Conservation (phyloP, 2,329 filamentous ascomycete species). For the Aspergillus ibericus region DNA sequence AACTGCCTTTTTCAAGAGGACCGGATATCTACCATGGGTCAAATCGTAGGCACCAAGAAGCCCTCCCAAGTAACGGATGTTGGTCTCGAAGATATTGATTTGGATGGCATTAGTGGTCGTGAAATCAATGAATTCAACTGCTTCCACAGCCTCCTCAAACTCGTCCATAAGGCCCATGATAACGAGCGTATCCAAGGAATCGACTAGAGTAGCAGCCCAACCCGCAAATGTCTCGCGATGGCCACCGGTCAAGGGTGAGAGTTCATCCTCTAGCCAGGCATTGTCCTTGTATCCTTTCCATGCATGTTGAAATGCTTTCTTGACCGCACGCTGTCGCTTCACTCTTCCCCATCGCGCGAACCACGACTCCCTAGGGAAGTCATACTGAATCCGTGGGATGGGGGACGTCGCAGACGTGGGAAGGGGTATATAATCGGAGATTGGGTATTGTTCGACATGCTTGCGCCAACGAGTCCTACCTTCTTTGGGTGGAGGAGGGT, state of each 20-base stretch:
- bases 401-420: slow-evolving; percentile 68
- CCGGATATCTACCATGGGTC: slow-evolving; percentile 67
- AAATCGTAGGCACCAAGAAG: slow-evolving; percentile 84
- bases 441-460: slow-evolving; percentile 72
- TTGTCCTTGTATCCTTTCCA: slow-evolving; percentile 81
- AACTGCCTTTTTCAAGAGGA: slow-evolving; percentile 75
- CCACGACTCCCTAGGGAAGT: slow-evolving; percentile 65
- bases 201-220: slow-evolving; percentile 85
- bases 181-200: slow-evolving; percentile 78
- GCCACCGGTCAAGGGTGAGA: slow-evolving; percentile 68
- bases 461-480: slow-evolving; percentile 65
- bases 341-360: slow-evolving; percentile 61
- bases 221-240: slow-evolving; percentile 83
- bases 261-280: slow-evolving; percentile 85
- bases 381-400: slow-evolving; percentile 75
- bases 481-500: slow-evolving; percentile 3
- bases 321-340: slow-evolving; percentile 66
- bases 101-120: slow-evolving; percentile 65
- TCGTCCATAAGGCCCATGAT: slow-evolving; percentile 78
- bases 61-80: slow-evolving; percentile 87
- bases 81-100: slow-evolving; percentile 89
- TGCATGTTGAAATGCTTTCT: slow-evolving; percentile 70
- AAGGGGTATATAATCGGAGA: slow-evolving; percentile 68
- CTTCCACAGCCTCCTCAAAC: slow-evolving; percentile 73
- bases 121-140: slow-evolving; percentile 75